Evolutionary conservation across 257 asterid genomes (phyloP).

Genomic region (Solanum piurae): DNA sequence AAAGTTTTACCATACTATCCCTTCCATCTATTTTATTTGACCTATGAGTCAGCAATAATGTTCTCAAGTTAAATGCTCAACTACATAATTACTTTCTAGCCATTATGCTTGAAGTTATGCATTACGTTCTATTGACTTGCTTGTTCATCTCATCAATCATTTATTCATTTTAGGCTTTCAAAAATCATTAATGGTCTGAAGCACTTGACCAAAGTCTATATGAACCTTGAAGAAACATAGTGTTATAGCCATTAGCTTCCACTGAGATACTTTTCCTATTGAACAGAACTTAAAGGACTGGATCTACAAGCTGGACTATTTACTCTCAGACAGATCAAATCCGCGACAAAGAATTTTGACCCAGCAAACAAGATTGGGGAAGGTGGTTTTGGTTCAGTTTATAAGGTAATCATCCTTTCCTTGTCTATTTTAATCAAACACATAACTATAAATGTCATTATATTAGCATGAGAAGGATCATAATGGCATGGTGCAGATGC

Average conservation of each 20-base stretch:
- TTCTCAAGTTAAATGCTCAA: not conserved
- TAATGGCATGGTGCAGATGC: not conserved
- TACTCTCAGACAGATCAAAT: conserved; percentile 65
- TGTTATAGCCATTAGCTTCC: not conserved
- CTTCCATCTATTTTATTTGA: not conserved
- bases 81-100: not conserved
- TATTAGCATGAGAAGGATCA: not conserved
- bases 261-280: not conserved
- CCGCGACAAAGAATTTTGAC: conserved; percentile 80
- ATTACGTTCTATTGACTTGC: not conserved
- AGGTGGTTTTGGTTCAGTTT: conserved; percentile 90
- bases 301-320: conserved; percentile 76
- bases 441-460: not conserved
- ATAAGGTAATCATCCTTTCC: conserved; percentile 45
- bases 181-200: not conserved
- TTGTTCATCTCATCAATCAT: not conserved
- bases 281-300: conserved; percentile 65
- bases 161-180: not conserved
- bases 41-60: not conserved
- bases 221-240: not conserved
- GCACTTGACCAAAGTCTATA: not conserved
- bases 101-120: not conserved
- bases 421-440: not conserved
- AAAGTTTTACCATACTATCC: not conserved
- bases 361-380: conserved; percentile 82